Evolutionary conservation across 2,329 filamentous ascomycete genomes (phyloP).

Genomic region (Fusarium subtropicale): DNA sequence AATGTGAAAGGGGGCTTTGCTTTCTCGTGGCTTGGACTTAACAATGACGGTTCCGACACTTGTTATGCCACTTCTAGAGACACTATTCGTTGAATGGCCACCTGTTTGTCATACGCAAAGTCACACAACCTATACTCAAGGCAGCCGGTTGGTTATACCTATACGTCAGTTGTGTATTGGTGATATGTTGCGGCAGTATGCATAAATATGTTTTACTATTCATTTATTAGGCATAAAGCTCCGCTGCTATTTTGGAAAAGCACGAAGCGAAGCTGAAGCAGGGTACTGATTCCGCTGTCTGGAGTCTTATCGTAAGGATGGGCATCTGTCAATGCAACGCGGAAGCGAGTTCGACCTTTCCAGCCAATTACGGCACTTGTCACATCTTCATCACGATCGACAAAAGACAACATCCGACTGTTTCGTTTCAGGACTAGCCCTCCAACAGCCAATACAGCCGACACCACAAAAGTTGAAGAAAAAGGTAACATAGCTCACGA

Average conservation of each 20-base stretch:
- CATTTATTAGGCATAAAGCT: conserved; percentile 9
- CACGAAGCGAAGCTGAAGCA: conserved; percentile 23
- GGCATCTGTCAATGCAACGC: conserved; percentile 7
- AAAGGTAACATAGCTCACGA: conserved; percentile 14
- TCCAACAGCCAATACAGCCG: not conserved
- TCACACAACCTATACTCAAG: conserved; percentile 6
- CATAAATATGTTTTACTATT: conserved; percentile 15
- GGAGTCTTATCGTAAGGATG: conserved; percentile 8
- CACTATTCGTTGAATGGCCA: conserved; percentile 14
- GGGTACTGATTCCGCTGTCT: conserved; percentile 9
- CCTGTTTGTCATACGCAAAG: conserved; percentile 2
- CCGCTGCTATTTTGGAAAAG: conserved; percentile 1
- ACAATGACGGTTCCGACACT: conserved; percentile 13
- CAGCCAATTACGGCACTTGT: conserved; percentile 42
- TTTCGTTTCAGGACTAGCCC: conserved; percentile 36
- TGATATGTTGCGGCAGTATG: conserved; percentile 10
- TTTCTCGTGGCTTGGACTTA: conserved; percentile 17
- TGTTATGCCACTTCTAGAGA: not conserved
- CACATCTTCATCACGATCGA: conserved; percentile 39
- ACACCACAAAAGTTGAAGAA: not conserved
- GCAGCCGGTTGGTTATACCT: conserved; percentile 8
- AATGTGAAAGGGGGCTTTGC: conserved; percentile 36
- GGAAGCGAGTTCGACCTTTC: conserved; percentile 14
- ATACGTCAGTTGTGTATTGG: conserved; percentile 12
- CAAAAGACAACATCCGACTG: conserved; percentile 20